Base-by-base conservation (phyloP, 345 rosid genomes). In the Abelmoschus esculentus region DNA sequence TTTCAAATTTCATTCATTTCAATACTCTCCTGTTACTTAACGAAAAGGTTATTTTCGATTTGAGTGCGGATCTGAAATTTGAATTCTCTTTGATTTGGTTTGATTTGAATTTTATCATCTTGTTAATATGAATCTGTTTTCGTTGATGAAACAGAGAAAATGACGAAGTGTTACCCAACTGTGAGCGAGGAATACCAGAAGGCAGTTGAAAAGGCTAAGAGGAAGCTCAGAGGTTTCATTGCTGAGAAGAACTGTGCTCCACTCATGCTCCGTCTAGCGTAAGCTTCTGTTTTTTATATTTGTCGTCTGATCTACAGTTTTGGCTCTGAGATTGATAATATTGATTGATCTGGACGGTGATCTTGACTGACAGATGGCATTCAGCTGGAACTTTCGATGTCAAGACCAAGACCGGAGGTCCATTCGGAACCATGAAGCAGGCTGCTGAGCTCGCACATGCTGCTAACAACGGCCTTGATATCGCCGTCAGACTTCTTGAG, bases 231-330 rank as follows among this genome's bases (percentile, higher is more conserved):
- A 67, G 97, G 89, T 13, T 38, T 89, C 70, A 91, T 93, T 72
- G 90, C 97, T 26, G 96, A 89, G 76, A 93, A 89, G 86, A 80
- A 80, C 74, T 91, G 98, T 62, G 98, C 97, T 73, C 98, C 98
- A 0, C 61, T 93, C 80, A 91, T 93, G 90, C 95, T 93, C 69
- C 89, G 98, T 64, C 44, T 93, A 50, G 98, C 96, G 96, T 93
- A 84, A 38, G 50, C 85, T 46, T 11, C 14, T 46, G 26, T 42
- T 8, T 26, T 19, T 15, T 14, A 3, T 15, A 3, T 57, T 2
- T 15, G 4, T 3, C 31, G 50, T 46, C 14, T 11, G 50, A 46
- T 46, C 47, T 42, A 42, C 14, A 12, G 13, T 10, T 46, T 46
- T 32, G 10, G 50, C 50, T 7, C 0, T 22, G 32, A 19, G 71